phyloP scores from a whole-genome alignment of 2,329 filamentous ascomycete species.

The Colletotrichum sp. region DNA sequence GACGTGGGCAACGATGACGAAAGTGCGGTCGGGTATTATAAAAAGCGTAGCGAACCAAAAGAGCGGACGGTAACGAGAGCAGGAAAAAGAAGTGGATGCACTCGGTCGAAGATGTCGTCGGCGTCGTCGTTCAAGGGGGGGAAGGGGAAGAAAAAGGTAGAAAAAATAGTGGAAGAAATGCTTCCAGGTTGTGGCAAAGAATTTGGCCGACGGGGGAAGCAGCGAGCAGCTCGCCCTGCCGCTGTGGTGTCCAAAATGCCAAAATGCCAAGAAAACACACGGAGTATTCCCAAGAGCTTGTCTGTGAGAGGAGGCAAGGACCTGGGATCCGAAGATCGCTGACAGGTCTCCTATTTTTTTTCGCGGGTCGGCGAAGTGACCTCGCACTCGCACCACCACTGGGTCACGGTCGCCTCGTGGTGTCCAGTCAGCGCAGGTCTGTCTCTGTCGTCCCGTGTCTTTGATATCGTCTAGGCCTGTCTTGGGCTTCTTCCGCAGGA shows the following conservation, averaged over 20 bases:
- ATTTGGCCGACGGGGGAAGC: background rate
- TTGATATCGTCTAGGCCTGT: constrained; percentile 2
- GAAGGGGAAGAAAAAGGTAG: background rate
- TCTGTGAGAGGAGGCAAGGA: background rate
- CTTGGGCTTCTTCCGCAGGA: background rate
- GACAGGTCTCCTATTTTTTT: background rate
- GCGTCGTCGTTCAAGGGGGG: background rate
- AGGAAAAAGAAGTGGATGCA: background rate
- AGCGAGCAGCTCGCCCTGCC: background rate
- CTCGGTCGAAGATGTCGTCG: background rate
- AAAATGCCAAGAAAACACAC: background rate
- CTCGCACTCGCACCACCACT: background rate
- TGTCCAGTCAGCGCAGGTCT: background rate
- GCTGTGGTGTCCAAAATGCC: background rate
- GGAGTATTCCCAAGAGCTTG: background rate
- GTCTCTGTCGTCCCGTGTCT: background rate
- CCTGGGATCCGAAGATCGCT: background rate
- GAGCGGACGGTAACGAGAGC: background rate
- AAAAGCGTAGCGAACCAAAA: constrained; percentile 2
- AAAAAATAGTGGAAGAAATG: background rate
- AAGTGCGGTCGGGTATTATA: constrained; percentile 3
- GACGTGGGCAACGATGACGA: background rate
- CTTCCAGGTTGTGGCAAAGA: constrained; percentile 1
- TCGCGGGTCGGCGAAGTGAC: background rate
- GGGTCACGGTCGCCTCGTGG: background rate